Conservation (phyloP, 176 grass and related monocot genomes). For the Paspalum vaginatum region DNA sequence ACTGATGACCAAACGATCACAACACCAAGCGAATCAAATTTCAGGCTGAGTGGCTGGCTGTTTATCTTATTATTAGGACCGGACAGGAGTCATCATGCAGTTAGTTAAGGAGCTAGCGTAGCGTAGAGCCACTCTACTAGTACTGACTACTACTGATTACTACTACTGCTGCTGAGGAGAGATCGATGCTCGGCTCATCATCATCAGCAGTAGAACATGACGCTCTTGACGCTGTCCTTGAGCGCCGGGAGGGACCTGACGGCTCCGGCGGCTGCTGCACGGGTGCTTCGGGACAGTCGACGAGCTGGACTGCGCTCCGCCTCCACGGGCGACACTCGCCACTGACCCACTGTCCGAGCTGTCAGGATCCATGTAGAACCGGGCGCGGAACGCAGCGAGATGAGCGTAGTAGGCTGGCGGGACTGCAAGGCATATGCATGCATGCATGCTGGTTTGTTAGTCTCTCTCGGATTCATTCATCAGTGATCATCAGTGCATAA, state of each 20-base stretch:
- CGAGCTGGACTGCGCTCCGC: slow-evolving; percentile 23
- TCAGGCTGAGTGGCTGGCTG: background rate
- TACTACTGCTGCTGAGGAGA: too few species aligned
- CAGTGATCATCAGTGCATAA: background rate
- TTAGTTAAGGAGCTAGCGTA: background rate
- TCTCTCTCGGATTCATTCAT: background rate
- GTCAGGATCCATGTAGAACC: slow-evolving; percentile 86
- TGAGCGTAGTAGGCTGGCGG: slow-evolving; percentile 91
- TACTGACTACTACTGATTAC: background rate
- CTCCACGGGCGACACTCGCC: slow-evolving; percentile 42
- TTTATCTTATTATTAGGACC: background rate
- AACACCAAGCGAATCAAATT: background rate
- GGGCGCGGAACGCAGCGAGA: slow-evolving; percentile 79
- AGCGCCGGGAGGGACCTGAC: slow-evolving; percentile 80
- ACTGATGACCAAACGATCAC: background rate
- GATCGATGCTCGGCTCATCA: background rate
- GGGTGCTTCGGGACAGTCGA: slow-evolving; percentile 39
- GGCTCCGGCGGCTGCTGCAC: slow-evolving; percentile 32
- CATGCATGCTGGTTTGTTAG: background rate
- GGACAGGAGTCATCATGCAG: background rate
- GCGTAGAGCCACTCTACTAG: background rate
- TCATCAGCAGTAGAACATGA: slow-evolving; percentile 89
- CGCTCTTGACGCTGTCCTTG: slow-evolving; percentile 85
- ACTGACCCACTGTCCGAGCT: slow-evolving; percentile 64
- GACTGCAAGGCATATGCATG: slow-evolving; percentile 44